These are phyloP conservation scores for Themeda triandra DNA, from an alignment of 176 grass and related monocot genomes.

Conservation along the genomic window DNA sequence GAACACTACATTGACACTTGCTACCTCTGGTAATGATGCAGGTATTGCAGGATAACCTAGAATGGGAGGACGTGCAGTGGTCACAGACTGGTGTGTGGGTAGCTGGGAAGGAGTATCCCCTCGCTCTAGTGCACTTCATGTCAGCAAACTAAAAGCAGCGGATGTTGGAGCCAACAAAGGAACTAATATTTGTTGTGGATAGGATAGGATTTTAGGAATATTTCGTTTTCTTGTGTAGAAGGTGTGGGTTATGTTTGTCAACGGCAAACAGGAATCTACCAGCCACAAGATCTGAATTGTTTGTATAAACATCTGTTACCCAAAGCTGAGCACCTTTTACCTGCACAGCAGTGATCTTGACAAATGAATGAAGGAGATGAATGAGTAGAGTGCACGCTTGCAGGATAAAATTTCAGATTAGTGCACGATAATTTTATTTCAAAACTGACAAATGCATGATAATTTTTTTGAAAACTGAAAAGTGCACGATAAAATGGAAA, in stretches of 20 bases:
- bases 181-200: too few relatives aligned
- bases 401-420: not conserved
- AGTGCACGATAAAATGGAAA: too few relatives aligned
- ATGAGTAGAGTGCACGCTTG: not conserved
- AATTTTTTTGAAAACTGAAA: too few relatives aligned
- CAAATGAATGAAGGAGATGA: constrained; percentile 5
- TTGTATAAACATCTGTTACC: constrained; percentile 92
- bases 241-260: too few relatives aligned
- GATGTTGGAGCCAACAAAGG: too few relatives aligned
- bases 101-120: constrained; percentile 79
- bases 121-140: constrained; percentile 84
- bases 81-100: constrained; percentile 71
- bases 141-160: constrained; percentile 46
- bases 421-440: too few relatives aligned
- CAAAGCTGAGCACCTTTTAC: constrained; percentile 98
- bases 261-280: constrained; percentile 40
- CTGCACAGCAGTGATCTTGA: constrained; percentile 45
- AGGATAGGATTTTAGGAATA: too few relatives aligned
- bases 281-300: constrained; percentile 96
- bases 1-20: not conserved
- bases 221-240: too few relatives aligned
- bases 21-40: constrained; percentile 8
- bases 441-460: too few relatives aligned
- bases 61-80: constrained; percentile 99
- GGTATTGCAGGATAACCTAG: constrained; percentile 82